A percentile compares a stretch with the other conserved stretches of the same genome.
These are phyloP conservation scores for Paramecium bursaria DNA, from an alignment of 73 alveolate genomes.

Conservation along the genomic window DNA sequence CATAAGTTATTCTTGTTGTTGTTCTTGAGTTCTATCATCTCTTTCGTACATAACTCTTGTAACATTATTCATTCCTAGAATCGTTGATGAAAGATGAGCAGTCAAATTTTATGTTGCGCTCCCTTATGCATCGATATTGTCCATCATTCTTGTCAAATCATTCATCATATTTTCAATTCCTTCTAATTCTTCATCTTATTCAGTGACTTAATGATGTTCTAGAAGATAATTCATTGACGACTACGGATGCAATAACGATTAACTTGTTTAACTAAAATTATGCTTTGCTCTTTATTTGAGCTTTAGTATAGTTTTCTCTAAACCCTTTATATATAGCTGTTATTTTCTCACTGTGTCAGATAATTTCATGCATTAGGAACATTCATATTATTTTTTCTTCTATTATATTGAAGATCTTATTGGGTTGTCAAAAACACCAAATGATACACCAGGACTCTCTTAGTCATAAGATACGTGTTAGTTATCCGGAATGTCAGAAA, in stretches of 20 bases:
- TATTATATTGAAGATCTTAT: not conserved
- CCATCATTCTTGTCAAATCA: conserved; percentile 61
- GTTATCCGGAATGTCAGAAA: conserved; percentile 41
- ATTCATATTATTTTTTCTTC: not conserved
- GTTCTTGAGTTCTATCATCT: conserved; percentile 42
- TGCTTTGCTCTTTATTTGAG: not conserved
- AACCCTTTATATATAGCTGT: not conserved
- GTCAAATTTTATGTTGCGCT: conserved; percentile 39
- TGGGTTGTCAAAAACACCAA: conserved; percentile 56
- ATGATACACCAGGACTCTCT: conserved; percentile 61
- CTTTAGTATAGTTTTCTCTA: not conserved
- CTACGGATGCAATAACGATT: not conserved
- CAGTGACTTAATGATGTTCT: not conserved
- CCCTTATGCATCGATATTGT: conserved; percentile 37
- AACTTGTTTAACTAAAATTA: not conserved
- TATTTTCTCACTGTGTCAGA: conserved; percentile 11
- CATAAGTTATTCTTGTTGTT: conserved; percentile 23
- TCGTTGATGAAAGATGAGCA: conserved; percentile 46
- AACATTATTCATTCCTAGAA: conserved; percentile 12
- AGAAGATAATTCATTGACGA: conserved; percentile 1
- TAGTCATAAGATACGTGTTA: conserved; percentile 2
- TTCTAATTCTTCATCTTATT: conserved; percentile 32
- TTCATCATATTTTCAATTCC: conserved; percentile 48
- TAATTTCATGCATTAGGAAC: not conserved
- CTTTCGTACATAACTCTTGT: conserved; percentile 49